A percentile compares a stretch with the other conserved stretches of the same genome.
These are phyloP conservation scores for Pseudogymnoascus destructans DNA, from an alignment of 2,329 filamentous ascomycete species.

Conservation along the genomic window DNA sequence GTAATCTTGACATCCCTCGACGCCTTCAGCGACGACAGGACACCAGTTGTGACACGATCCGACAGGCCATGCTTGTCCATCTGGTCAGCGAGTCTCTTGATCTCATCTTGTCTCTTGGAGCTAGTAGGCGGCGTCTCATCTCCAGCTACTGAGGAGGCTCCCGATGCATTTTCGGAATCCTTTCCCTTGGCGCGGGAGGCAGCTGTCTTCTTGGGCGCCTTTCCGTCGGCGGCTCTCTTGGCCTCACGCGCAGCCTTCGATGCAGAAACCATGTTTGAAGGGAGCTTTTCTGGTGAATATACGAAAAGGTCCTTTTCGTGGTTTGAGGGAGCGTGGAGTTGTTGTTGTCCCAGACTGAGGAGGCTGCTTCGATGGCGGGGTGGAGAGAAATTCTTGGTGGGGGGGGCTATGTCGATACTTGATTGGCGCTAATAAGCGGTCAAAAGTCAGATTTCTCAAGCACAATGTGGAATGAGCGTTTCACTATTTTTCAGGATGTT, in stretches of 20 bases:
- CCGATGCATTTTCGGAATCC: slow-evolving; percentile 51
- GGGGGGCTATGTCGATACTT: slow-evolving; percentile 8
- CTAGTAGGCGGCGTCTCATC: slow-evolving; percentile 57
- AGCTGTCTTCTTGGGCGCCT: slow-evolving; percentile 64
- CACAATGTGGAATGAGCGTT: not conserved
- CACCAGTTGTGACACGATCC: slow-evolving; percentile 95
- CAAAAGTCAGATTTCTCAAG: slow-evolving; percentile 11
- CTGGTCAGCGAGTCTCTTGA: slow-evolving; percentile 80
- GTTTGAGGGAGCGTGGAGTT: slow-evolving; percentile 5
- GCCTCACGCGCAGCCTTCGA: slow-evolving; percentile 61
- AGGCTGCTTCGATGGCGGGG: slow-evolving; percentile 10
- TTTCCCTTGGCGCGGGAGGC: slow-evolving; percentile 48
- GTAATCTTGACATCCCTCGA: slow-evolving; percentile 97
- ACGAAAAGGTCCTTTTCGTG: slow-evolving; percentile 7
- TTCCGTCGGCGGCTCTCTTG: slow-evolving; percentile 59
- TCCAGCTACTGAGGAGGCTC: slow-evolving; percentile 54
- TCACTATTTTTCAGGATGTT: not conserved
- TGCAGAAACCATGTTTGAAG: slow-evolving; percentile 48
- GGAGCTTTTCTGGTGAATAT: slow-evolving; percentile 1
- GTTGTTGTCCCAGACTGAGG: slow-evolving; percentile 2
- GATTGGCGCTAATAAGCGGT: slow-evolving; percentile 11
- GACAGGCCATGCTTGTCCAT: slow-evolving; percentile 94
- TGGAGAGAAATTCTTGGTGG: slow-evolving; percentile 10
- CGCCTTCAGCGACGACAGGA: slow-evolving; percentile 68
- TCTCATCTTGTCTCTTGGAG: slow-evolving; percentile 57